phyloP scores from a whole-genome alignment of 1,284 basidiomycete genomes.

The Apiotrichum porosum region DNA sequence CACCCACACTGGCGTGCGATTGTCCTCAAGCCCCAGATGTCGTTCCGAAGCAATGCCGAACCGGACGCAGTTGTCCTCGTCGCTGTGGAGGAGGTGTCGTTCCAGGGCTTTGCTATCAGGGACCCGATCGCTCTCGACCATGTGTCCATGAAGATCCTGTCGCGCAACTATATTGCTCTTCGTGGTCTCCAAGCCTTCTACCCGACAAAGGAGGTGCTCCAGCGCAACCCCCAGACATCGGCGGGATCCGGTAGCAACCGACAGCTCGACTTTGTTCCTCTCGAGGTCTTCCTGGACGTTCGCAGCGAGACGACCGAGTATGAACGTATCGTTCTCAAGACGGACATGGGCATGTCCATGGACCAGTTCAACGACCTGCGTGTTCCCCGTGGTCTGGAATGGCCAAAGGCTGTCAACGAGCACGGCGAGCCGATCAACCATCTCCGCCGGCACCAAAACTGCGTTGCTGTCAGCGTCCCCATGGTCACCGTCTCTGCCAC shows the following conservation, averaged over 20 bases:
- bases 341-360: slow-evolving; percentile 77
- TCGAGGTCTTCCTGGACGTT: slow-evolving; percentile 82
- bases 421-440: slow-evolving; percentile 57
- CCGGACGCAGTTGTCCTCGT: slow-evolving; percentile 67
- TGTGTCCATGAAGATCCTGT: slow-evolving; percentile 78
- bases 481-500: slow-evolving; percentile 85
- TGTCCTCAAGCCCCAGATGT: slow-evolving; percentile 85
- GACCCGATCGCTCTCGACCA: slow-evolving; percentile 76
- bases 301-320: slow-evolving; percentile 76
- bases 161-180: slow-evolving; percentile 68
- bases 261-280: slow-evolving; percentile 59
- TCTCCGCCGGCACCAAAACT: slow-evolving; percentile 75
- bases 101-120: slow-evolving; percentile 75
- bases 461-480: slow-evolving; percentile 73
- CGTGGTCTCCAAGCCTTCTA: slow-evolving; percentile 85
- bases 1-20: slow-evolving; percentile 70
- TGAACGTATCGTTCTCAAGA: slow-evolving; percentile 84
- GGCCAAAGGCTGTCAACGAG: slow-evolving; percentile 43
- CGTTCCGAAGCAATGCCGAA: slow-evolving; percentile 64
- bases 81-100: slow-evolving; percentile 73
- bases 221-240: slow-evolving; percentile 9
- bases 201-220: slow-evolving; percentile 52
- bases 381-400: slow-evolving; percentile 62
- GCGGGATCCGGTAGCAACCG: too few species aligned
- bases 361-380: slow-evolving; percentile 94